Conservation (phyloP, 164 flowering plant species). For the Liquidambar formosana region DNA sequence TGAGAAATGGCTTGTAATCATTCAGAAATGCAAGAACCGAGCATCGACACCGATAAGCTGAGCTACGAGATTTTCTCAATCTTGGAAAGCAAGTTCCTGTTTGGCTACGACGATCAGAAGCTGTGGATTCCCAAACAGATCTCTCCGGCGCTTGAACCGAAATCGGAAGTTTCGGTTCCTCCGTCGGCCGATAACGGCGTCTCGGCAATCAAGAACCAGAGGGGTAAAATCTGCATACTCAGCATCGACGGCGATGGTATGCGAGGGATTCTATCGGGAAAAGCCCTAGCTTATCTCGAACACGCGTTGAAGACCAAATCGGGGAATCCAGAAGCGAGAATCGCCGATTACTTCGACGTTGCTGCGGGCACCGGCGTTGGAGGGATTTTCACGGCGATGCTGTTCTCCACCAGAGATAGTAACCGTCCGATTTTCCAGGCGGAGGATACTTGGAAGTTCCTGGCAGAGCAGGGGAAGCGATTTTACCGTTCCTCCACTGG, state of each 20-base stretch:
- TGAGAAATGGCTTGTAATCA: constrained; percentile 20
- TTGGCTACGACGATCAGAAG: constrained; percentile 77
- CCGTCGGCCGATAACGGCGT: constrained; percentile 13
- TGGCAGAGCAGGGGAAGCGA: constrained; percentile 54
- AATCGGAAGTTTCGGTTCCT: constrained; percentile 9
- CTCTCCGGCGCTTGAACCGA: constrained; percentile 19
- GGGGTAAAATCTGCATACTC: constrained; percentile 86
- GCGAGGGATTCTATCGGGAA: constrained; percentile 77
- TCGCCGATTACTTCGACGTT: constrained; percentile 93
- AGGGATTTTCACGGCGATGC: constrained; percentile 90
- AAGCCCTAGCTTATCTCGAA: constrained; percentile 79
- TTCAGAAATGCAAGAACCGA: constrained; percentile 64
- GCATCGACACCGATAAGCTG: constrained; percentile 77
- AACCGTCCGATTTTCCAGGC: constrained; percentile 65
- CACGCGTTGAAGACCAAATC: constrained; percentile 67
- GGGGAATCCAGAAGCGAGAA: constrained; percentile 72
- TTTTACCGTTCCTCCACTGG: constrained; percentile 33
- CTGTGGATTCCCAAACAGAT: constrained; percentile 73
- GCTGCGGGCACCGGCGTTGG: constrained; percentile 90
- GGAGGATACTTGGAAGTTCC: constrained; percentile 79
- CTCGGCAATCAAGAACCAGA: constrained; percentile 63
- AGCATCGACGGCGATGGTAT: constrained; percentile 89
- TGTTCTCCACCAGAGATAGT: constrained; percentile 57
- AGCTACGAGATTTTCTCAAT: constrained; percentile 88
- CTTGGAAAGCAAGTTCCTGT: constrained; percentile 81